phyloP scores from a whole-genome alignment of 805 yeast species.

The Starmerella scarabaei region DNA sequence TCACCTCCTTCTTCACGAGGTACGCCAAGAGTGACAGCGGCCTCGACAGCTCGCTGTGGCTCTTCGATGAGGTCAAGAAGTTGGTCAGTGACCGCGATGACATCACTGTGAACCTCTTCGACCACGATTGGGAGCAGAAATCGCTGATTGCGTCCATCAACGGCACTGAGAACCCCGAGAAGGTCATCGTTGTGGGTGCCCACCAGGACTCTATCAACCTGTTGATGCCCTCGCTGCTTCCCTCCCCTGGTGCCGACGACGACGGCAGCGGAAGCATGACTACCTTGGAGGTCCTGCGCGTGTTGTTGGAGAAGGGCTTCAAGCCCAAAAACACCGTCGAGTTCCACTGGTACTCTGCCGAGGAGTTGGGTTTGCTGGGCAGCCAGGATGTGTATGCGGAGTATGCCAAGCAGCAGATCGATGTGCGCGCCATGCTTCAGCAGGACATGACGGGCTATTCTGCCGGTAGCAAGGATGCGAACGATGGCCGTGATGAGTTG shows the following conservation, averaged over 20 bases:
- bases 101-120: slow-evolving; percentile 37
- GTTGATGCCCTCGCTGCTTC: slow-evolving; percentile 49
- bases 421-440: slow-evolving; percentile 74
- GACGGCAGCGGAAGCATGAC: slow-evolving; percentile 83
- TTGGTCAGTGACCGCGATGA: slow-evolving; percentile 29
- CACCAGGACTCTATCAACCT: slow-evolving; percentile 80
- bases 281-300: slow-evolving; percentile 58
- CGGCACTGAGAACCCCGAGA: slow-evolving; percentile 30
- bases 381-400: slow-evolving; percentile 61
- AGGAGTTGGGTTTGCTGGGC: slow-evolving; percentile 84
- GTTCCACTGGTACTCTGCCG: slow-evolving; percentile 92
- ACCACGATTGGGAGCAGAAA: slow-evolving; percentile 69
- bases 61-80: slow-evolving; percentile 35
- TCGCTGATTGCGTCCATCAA: slow-evolving; percentile 54
- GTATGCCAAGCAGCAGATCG: slow-evolving; percentile 35
- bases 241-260: slow-evolving; percentile 94
- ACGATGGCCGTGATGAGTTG: slow-evolving; percentile 45
- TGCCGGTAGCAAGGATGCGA: slow-evolving; percentile 29
- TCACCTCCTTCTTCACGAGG: slow-evolving; percentile 61
- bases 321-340: slow-evolving; percentile 63
- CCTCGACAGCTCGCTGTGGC: slow-evolving; percentile 56
- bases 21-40: slow-evolving; percentile 68
- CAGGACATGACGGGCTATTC: slow-evolving; percentile 90
- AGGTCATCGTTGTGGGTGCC: slow-evolving; percentile 65
- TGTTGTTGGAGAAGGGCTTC: slow-evolving; percentile 37